Evolutionary conservation across 2,329 filamentous ascomycete genomes (phyloP).

Genomic region (Trichoderma koningiopsis): DNA sequence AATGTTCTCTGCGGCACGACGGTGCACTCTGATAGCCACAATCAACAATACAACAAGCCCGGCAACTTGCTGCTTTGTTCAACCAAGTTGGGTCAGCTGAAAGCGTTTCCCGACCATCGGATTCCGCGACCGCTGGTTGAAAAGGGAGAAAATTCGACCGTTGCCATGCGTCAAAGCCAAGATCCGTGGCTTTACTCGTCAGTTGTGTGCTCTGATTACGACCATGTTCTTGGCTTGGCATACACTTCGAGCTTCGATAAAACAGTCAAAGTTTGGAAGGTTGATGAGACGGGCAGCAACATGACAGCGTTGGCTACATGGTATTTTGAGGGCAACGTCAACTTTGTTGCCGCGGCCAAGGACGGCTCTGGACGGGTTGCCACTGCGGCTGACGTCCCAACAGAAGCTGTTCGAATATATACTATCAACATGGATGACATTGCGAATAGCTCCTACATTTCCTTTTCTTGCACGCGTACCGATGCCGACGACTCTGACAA

Average conservation of each 20-base stretch:
- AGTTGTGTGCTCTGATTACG: constrained; percentile 63
- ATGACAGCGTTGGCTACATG: constrained; percentile 53
- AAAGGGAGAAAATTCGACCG: constrained; percentile 56
- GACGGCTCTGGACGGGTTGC: constrained; percentile 54
- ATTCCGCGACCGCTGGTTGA: constrained; percentile 56
- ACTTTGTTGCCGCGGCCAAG: constrained; percentile 61
- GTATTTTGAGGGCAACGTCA: constrained; percentile 60
- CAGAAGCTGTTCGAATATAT: constrained; percentile 61
- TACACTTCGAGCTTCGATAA: constrained; percentile 65
- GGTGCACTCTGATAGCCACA: constrained; percentile 62
- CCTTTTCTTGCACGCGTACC: constrained; percentile 47
- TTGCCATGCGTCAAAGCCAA: constrained; percentile 60
- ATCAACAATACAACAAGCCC: constrained; percentile 67
- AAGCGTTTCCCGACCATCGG: constrained; percentile 58
- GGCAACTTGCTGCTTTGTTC: constrained; percentile 64
- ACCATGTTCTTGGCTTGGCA: constrained; percentile 46
- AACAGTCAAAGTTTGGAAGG: constrained; percentile 62
- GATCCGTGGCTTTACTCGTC: constrained; percentile 66
- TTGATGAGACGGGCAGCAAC: constrained; percentile 40
- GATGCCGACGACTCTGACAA: constrained; percentile 44
- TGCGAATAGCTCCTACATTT: constrained; percentile 40
- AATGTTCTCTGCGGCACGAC: constrained; percentile 64
- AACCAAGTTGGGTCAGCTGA: constrained; percentile 46
- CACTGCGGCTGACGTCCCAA: constrained; percentile 59
- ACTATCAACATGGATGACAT: constrained; percentile 44